phyloP scores from a whole-genome alignment of 2,329 filamentous ascomycete genomes.

The Colletotrichum spaethianum region DNA sequence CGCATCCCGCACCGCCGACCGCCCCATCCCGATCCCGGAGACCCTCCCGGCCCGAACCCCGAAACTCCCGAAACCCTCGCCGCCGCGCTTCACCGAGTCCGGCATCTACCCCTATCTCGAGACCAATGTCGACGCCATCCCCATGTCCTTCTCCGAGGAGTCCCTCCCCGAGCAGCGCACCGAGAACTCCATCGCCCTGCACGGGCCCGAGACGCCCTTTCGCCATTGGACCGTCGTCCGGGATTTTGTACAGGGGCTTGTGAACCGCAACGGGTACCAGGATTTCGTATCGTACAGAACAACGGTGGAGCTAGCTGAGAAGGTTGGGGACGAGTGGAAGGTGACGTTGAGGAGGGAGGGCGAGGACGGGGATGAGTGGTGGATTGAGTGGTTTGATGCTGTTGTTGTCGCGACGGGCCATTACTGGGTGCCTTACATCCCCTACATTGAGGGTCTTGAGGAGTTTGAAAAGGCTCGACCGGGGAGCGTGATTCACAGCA shows the following conservation, averaged over 20 bases:
- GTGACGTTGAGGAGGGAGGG: conserved; percentile 63
- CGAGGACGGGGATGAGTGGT: conserved; percentile 67
- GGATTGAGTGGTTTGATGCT: conserved; percentile 74
- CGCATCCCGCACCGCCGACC: conserved; percentile 64
- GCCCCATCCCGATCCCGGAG: conserved; percentile 61
- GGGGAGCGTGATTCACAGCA: conserved; percentile 68
- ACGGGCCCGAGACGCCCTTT: conserved; percentile 73
- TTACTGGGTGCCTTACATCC: conserved; percentile 71
- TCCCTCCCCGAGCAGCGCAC: conserved; percentile 59
- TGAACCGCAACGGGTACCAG: conserved; percentile 67
- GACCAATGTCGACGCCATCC: conserved; percentile 72
- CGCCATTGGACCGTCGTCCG: conserved; percentile 72
- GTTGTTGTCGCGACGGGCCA: conserved; percentile 73
- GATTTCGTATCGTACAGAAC: conserved; percentile 69
- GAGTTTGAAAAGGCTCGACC: conserved; percentile 61
- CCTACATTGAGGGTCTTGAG: conserved; percentile 63
- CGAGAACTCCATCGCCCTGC: conserved; percentile 51
- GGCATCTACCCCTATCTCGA: conserved; percentile 75
- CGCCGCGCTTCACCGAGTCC: conserved; percentile 69
- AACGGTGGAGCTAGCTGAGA: conserved; percentile 72
- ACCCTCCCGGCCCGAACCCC: conserved; percentile 62
- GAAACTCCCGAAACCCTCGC: conserved; percentile 52
- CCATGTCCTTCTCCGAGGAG: conserved; percentile 74
- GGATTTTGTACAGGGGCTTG: conserved; percentile 66
- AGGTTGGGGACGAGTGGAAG: conserved; percentile 65